Evolutionary conservation across 352 stramenopile genomes (phyloP), one percentile per base, ranked within the genome.

Genomic region (Phytophthora pluvialis): DNA sequence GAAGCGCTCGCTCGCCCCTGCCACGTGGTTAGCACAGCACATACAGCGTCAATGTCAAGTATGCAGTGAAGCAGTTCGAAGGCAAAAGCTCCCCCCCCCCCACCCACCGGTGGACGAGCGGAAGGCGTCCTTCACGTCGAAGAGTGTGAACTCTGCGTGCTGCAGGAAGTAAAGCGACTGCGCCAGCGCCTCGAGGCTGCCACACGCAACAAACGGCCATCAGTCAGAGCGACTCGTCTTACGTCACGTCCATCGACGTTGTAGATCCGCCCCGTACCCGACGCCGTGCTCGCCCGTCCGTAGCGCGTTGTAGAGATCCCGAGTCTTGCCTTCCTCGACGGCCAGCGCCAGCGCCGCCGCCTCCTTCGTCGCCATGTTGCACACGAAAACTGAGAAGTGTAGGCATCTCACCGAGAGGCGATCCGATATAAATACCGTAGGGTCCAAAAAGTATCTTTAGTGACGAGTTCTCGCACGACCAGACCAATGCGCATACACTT

Each of bases 81-180:
- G 15, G 4, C 9, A 8, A 29, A 31, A 4, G 25, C 5, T 2
- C 21, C 21, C 21, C 21, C 21, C 21, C 21, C 21, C 21, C 21
- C 21, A 21, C 35, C 4, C 43, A 81, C 79, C 75, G 26, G 74
- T 81, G 26, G 83, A 89, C 11, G 78, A 83, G 6, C 72, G 71
- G 26, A 89, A 91, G 8, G 81, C 79, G 35, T 88, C 75, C 43
- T 85, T 88, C 8, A 75, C 73, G 38, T 93, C 84, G 12, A 91
- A 85, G 9, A 93, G 52, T 21, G 70, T 91, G 36, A 93, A 93
- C 18, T 60, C 48, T 8, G 64, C 56, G 39, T 88, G 77, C 67
- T 93, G 84, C 33, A 87, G 55, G 47, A 89, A 93, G 66, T 93
- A 93, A 12, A 91, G 35, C 28, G 70, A 43, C 36, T 64, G 53